Percentiles rank a stretch among this genome's conserved stretches.
phyloP scores from a whole-genome alignment of 2,329 filamentous ascomycete genomes.

The Xylariaceae sp. region DNA sequence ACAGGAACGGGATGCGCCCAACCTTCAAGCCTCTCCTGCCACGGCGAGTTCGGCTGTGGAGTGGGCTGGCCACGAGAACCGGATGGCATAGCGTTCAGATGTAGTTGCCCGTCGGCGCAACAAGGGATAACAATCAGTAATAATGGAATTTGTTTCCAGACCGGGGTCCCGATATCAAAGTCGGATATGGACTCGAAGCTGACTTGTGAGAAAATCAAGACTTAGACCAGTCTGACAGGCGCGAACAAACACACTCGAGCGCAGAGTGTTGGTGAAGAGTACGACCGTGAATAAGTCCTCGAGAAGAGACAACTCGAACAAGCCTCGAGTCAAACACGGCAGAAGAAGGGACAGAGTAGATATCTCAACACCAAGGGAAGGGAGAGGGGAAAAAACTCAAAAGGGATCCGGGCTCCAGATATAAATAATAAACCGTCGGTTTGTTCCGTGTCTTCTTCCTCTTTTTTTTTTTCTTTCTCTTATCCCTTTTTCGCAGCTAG shows the following conservation, averaged over 20 bases:
- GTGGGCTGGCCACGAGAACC: slow-evolving; percentile 18
- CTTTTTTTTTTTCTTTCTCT: background rate
- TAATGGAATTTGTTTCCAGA: background rate
- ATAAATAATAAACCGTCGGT: slow-evolving; percentile 13
- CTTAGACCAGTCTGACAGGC: background rate
- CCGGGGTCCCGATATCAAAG: background rate
- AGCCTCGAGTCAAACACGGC: no score
- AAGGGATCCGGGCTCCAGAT: slow-evolving; percentile 8
- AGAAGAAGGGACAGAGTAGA: no score
- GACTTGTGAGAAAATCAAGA: background rate
- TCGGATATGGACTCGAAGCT: background rate
- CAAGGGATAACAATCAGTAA: background rate
- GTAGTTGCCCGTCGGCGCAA: background rate
- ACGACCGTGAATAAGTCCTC: background rate
- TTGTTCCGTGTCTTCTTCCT: background rate
- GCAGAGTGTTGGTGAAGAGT: background rate
- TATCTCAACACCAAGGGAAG: no score
- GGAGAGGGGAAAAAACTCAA: no score
- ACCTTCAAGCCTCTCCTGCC: slow-evolving; percentile 57
- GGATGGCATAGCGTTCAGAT: slow-evolving; percentile 26
- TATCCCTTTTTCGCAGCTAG: slow-evolving; percentile 14
- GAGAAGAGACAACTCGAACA: slow-evolving; percentile 1
- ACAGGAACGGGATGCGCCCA: slow-evolving; percentile 9
- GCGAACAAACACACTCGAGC: background rate
- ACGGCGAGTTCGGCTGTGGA: slow-evolving; percentile 32